Percentiles rank a stretch among this genome's conserved stretches.
Evolutionary conservation across 345 rosid genomes (phyloP).

Genomic region (Microcos paniculata): DNA sequence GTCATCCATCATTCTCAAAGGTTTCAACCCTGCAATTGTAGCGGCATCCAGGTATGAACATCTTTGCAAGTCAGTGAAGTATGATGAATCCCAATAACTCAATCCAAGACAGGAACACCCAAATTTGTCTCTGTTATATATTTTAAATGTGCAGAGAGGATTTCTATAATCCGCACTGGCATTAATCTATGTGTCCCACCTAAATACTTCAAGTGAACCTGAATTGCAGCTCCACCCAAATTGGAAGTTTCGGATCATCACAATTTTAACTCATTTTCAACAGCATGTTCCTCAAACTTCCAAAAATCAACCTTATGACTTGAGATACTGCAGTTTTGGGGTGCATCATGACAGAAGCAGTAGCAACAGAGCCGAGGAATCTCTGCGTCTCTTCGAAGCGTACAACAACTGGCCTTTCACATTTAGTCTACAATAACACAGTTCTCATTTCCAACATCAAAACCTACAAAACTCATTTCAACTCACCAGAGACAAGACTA

Average conservation of each 20-base stretch:
- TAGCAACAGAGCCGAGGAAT: slow-evolving; percentile 74
- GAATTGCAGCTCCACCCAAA: slow-evolving; percentile 54
- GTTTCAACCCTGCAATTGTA: slow-evolving; percentile 59
- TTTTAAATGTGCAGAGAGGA: slow-evolving; percentile 68
- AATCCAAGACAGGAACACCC: slow-evolving; percentile 46
- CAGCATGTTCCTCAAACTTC: slow-evolving; percentile 43
- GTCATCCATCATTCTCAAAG: slow-evolving; percentile 64
- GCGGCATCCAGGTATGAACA: slow-evolving; percentile 66
- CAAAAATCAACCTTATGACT: slow-evolving; percentile 67
- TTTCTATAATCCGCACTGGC: slow-evolving; percentile 54
- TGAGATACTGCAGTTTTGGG: slow-evolving; percentile 74
- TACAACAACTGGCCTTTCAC: slow-evolving; percentile 68
- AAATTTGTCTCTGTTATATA: slow-evolving; percentile 49
- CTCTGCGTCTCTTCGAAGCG: slow-evolving; percentile 85
- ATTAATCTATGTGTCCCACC: slow-evolving; percentile 47
- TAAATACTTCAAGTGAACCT: slow-evolving; percentile 45
- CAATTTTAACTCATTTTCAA: slow-evolving; percentile 50
- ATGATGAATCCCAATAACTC: slow-evolving; percentile 66
- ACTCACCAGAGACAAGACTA: too few relatives aligned
- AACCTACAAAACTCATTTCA: slow-evolving; percentile 81
- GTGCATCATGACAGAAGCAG: slow-evolving; percentile 73
- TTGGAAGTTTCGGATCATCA: slow-evolving; percentile 50
- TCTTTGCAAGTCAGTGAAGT: slow-evolving; percentile 58
- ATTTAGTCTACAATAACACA: slow-evolving; percentile 77
- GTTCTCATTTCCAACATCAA: slow-evolving; percentile 80